Percentiles rank a stretch among this genome's conserved stretches.
These are phyloP conservation scores for Phlyctochytrium bullatum DNA, from an alignment of 192 early-diverging fungal genomes.

Conservation along the genomic window DNA sequence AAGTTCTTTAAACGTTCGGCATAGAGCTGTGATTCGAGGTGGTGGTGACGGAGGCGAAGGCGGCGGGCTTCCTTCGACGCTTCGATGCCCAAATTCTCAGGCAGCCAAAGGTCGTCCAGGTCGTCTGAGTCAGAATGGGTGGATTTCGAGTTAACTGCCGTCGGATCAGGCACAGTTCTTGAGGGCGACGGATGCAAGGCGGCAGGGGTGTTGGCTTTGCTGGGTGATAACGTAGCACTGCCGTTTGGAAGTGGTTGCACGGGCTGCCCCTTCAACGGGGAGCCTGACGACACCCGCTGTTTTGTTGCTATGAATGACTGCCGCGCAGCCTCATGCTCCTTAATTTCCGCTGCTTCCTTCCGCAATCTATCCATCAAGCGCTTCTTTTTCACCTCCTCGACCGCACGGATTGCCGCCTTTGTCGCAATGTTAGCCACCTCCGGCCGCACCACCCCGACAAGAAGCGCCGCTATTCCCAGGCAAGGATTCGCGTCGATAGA, in stretches of 20 bases:
- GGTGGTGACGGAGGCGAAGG: not conserved
- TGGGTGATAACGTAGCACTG: not conserved
- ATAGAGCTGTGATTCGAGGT: constrained; percentile 66
- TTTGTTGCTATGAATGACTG: constrained; percentile 6
- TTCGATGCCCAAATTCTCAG: not conserved
- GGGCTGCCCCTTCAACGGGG: no score
- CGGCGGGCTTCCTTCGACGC: not conserved
- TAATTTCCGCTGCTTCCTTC: constrained; percentile 20
- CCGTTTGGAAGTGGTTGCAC: no score
- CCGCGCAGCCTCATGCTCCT: constrained; percentile 15
- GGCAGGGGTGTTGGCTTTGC: not conserved
- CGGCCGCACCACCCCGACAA: constrained; percentile 83
- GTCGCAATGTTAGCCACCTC: constrained; percentile 85
- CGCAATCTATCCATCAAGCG: constrained; percentile 5
- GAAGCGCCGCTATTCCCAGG: constrained; percentile 84
- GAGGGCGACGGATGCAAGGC: not conserved
- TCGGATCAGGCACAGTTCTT: not conserved
- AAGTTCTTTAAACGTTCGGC: constrained; percentile 86
- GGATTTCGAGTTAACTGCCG: not conserved
- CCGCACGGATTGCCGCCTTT: constrained; percentile 74
- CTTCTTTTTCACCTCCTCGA: constrained; percentile 31
- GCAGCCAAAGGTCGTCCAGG: not conserved
- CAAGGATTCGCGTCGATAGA: constrained; percentile 79
- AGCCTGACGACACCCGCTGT: no score
- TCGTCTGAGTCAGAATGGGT: not conserved